Percentiles rank a stretch among this genome's conserved stretches.
Conservation (phyloP, 768 basidiomycete genomes). For the Thelephora aurantiotincta region DNA sequence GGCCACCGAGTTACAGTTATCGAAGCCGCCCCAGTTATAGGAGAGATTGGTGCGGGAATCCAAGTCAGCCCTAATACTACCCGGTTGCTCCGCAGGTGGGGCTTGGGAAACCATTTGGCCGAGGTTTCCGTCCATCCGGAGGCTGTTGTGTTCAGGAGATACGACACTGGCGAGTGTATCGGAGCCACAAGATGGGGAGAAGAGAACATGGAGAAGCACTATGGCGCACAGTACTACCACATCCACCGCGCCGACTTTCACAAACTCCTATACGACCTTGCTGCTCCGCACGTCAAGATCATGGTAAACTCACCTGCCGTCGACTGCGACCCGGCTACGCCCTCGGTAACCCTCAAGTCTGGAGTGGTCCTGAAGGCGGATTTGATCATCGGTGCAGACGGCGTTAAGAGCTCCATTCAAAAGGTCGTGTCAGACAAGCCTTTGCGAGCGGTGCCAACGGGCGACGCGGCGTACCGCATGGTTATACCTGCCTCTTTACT, state of each 20-base stretch:
- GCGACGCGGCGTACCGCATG: constrained; percentile 50
- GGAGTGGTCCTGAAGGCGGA: constrained; percentile 24
- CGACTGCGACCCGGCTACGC: constrained; percentile 16
- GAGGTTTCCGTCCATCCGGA: constrained; percentile 21
- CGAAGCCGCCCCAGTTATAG: constrained; percentile 22
- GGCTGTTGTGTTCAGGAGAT: constrained; percentile 24
- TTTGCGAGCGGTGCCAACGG: constrained; percentile 33
- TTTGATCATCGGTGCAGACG: constrained; percentile 24
- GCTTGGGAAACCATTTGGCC: constrained; percentile 18
- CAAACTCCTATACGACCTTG: constrained; percentile 22
- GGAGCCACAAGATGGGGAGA: constrained; percentile 23
- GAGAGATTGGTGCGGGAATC: constrained; percentile 29
- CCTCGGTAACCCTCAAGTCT: constrained; percentile 19
- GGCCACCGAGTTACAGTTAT: constrained; percentile 25
- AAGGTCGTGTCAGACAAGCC: constrained; percentile 33
- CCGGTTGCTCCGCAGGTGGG: constrained; percentile 24
- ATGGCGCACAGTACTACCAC: constrained; percentile 27
- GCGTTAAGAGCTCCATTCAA: constrained; percentile 34
- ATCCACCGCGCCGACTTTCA: constrained; percentile 31
- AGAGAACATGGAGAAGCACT: constrained; percentile 13
- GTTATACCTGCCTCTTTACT: constrained; percentile 30
- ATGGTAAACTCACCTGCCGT: constrained; percentile 21
- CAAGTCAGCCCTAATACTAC: constrained; percentile 27
- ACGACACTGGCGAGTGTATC: constrained; percentile 21
- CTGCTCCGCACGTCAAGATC: constrained; percentile 17